A percentile compares a stretch with the other conserved stretches of the same genome.
Evolutionary conservation across 352 stramenopile species (phyloP).

Genomic region (Achlya hypogyna): DNA sequence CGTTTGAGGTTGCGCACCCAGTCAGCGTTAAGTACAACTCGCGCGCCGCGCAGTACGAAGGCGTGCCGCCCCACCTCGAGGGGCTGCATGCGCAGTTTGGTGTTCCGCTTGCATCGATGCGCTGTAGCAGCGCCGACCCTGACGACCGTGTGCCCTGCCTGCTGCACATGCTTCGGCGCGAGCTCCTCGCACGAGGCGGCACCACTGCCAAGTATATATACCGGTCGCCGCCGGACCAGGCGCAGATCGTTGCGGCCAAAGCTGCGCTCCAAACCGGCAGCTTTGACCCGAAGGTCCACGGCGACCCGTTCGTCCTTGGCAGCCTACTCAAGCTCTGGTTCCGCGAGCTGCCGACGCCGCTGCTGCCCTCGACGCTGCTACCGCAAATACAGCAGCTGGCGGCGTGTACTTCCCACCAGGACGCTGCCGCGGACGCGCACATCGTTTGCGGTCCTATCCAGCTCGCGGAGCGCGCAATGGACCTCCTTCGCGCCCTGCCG

Average conservation of each 20-base stretch:
- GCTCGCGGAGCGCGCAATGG: slow-evolving; percentile 12
- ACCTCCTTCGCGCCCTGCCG: slow-evolving; percentile 25
- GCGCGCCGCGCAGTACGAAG: slow-evolving; percentile 42
- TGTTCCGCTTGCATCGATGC: slow-evolving; percentile 35
- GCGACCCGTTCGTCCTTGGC: slow-evolving; percentile 43
- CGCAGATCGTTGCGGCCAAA: slow-evolving; percentile 34
- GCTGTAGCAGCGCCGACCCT: slow-evolving; percentile 22
- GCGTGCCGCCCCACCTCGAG: slow-evolving; percentile 25
- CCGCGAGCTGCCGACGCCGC: slow-evolving; percentile 36
- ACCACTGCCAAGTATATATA: slow-evolving; percentile 48
- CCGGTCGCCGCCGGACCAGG: slow-evolving; percentile 37
- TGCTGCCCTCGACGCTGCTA: slow-evolving; percentile 28
- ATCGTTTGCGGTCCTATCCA: background rate
- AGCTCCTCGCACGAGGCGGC: slow-evolving; percentile 37
- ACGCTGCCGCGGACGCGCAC: background rate
- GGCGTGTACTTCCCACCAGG: slow-evolving; percentile 17
- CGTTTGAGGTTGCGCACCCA: slow-evolving; percentile 38
- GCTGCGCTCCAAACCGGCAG: slow-evolving; percentile 36
- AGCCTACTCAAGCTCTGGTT: slow-evolving; percentile 60
- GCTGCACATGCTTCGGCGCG: slow-evolving; percentile 41
- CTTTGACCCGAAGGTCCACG: slow-evolving; percentile 29
- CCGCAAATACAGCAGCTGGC: slow-evolving; percentile 11
- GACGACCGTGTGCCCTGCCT: slow-evolving; percentile 37
- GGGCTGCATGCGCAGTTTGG: slow-evolving; percentile 41
- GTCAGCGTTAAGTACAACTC: slow-evolving; percentile 52